Conservation (phyloP, 306 rosid species). For the Gleditsia sinensis region DNA sequence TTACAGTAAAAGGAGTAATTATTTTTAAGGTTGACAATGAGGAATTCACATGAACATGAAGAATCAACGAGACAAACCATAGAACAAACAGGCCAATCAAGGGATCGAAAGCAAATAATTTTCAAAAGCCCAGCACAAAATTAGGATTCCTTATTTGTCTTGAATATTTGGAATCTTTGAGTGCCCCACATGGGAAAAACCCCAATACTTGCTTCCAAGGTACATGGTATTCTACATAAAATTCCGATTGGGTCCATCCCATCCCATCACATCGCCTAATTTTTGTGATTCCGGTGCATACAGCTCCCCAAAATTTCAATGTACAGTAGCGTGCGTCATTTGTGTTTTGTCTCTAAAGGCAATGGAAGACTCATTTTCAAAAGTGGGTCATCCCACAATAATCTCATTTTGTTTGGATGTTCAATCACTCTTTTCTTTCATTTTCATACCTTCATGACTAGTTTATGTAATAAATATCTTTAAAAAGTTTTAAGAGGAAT, state of each 20-base stretch:
- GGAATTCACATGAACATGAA: not conserved
- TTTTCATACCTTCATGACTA: not conserved
- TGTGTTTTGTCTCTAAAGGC: conserved; percentile 5
- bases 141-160: too few species aligned
- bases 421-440: conserved; percentile 31
- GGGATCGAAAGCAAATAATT: not conserved
- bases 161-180: not conserved
- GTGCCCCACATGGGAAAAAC: not conserved
- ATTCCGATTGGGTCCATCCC: not conserved
- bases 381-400: conserved; percentile 35
- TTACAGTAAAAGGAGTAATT: too few species aligned
- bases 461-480: conserved; percentile 24
- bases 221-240: not conserved
- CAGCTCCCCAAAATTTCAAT: conserved; percentile 5
- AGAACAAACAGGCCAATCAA: not conserved
- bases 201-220: conserved; percentile 3
- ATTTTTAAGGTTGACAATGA: too few species aligned
- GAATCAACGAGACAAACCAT: not conserved
- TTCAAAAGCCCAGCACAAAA: too few species aligned
- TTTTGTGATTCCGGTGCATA: not conserved
- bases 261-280: not conserved
- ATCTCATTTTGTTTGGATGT: conserved; percentile 20
- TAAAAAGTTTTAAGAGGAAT: not conserved
- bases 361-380: not conserved
- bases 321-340: conserved; percentile 14